These are phyloP conservation scores for Nectriaceae sp. DNA, from an alignment of 2,329 filamentous ascomycete genomes.

Conservation along the genomic window DNA sequence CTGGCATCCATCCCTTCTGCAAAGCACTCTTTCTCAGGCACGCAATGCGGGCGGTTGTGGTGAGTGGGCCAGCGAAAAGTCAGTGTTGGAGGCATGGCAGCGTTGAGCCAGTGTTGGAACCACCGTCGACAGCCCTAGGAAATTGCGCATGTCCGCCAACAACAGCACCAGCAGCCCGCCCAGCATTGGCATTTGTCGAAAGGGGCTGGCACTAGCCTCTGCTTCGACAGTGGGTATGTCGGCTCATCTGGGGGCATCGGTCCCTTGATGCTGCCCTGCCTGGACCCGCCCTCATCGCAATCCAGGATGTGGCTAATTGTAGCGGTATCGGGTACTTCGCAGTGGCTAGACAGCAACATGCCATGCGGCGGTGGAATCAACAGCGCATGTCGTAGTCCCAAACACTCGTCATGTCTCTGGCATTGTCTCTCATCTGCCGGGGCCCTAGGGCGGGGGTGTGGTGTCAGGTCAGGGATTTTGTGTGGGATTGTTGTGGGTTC, in stretches of 20 bases:
- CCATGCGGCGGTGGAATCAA: slow-evolving; percentile 15
- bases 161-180: no score
- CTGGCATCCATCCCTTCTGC: not conserved
- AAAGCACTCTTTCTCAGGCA: slow-evolving; percentile 10
- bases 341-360: slow-evolving; percentile 15
- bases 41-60: slow-evolving; percentile 1
- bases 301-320: slow-evolving; percentile 27
- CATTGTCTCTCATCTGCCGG: slow-evolving; percentile 30
- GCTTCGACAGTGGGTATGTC: not conserved
- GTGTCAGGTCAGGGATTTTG: no score
- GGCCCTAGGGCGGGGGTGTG: slow-evolving; percentile 12
- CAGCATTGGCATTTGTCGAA: slow-evolving; percentile 4
- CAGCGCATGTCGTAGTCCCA: slow-evolving; percentile 24
- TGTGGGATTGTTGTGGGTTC: slow-evolving; percentile 5
- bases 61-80: not conserved
- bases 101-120: not conserved
- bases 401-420: slow-evolving; percentile 26
- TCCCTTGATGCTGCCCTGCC: not conserved
- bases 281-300: slow-evolving; percentile 6
- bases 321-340: slow-evolving; percentile 6
- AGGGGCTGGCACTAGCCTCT: not conserved
- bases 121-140: slow-evolving; percentile 8
- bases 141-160: no score
- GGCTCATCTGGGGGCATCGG: not conserved
- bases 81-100: not conserved